phyloP scores from a whole-genome alignment of 371 early-diverging fungal genomes.

The Circinella minor region DNA sequence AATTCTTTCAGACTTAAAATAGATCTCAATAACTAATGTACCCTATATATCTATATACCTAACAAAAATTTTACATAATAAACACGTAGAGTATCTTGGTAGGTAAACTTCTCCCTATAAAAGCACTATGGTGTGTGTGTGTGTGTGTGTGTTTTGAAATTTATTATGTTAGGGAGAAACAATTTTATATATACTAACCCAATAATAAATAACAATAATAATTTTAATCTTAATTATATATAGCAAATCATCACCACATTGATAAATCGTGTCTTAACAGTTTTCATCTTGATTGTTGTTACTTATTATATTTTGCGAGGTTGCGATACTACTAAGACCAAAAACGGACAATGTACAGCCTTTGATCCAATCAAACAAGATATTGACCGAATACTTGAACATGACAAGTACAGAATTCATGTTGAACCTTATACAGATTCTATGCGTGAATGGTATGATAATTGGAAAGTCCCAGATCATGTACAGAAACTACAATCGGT shows the following conservation, averaged over 20 bases:
- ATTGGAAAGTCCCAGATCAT: no score
- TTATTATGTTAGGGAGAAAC: no score
- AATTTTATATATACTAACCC: not conserved
- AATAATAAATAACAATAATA: not conserved
- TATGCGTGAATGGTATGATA: not conserved
- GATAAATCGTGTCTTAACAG: not conserved
- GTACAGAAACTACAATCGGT: no score
- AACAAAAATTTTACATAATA: not conserved
- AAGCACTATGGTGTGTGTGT: no score
- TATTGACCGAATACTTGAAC: not conserved
- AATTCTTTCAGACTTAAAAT: no score
- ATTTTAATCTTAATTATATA: not conserved
- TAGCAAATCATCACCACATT: not conserved
- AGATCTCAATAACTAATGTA: no score
- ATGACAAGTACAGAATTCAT: not conserved
- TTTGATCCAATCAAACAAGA: slow-evolving; percentile 5
- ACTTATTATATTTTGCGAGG: slow-evolving; percentile 3
- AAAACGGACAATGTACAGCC: not conserved
- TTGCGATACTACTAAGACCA: not conserved
- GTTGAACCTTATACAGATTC: not conserved
- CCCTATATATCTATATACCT: not conserved
- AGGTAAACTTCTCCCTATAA: not conserved
- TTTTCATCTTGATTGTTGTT: not conserved
- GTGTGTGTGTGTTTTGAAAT: no score
- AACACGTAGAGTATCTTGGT: not conserved